Conservation (phyloP, 352 stramenopile genomes). For the Pythium coloratum region DNA sequence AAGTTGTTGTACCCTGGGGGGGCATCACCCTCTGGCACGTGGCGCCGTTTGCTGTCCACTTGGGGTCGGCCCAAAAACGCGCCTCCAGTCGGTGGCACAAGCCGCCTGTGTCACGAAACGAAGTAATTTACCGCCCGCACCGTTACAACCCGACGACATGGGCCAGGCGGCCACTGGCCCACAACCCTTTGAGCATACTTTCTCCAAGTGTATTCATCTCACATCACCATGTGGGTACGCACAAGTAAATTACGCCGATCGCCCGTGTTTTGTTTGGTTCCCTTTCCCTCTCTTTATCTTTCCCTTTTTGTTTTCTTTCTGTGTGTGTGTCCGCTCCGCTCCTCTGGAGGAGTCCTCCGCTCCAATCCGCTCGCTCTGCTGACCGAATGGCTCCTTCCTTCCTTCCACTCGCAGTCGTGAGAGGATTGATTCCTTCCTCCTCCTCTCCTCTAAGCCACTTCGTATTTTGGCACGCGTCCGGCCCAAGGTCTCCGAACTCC, state of each 20-base stretch:
- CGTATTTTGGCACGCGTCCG: conserved; percentile 16
- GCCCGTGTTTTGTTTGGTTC: conserved; percentile 3
- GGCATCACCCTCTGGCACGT: conserved; percentile 7
- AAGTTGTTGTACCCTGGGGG: neutral
- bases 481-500: conserved; percentile 14
- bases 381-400: no score
- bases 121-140: conserved; percentile 18
- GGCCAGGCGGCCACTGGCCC: conserved; percentile 13
- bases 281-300: conserved; percentile 4
- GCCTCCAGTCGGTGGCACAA: conserved; percentile 22
- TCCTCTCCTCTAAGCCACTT: conserved; percentile 13
- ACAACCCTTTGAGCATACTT: conserved; percentile 10
- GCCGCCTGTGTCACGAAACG: neutral
- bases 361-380: neutral
- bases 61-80: conserved; percentile 17
- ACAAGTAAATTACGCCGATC: conserved; percentile 1
- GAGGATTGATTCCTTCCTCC: no score
- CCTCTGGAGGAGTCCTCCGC: neutral
- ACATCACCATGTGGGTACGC: neutral
- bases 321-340: conserved; percentile 5
- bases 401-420: no score
- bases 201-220: conserved; percentile 3
- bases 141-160: conserved; percentile 21
- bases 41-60: neutral
- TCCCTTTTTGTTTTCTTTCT: neutral